phyloP scores from a whole-genome alignment of 345 rosid genomes.

The Aquilaria malaccensis region DNA sequence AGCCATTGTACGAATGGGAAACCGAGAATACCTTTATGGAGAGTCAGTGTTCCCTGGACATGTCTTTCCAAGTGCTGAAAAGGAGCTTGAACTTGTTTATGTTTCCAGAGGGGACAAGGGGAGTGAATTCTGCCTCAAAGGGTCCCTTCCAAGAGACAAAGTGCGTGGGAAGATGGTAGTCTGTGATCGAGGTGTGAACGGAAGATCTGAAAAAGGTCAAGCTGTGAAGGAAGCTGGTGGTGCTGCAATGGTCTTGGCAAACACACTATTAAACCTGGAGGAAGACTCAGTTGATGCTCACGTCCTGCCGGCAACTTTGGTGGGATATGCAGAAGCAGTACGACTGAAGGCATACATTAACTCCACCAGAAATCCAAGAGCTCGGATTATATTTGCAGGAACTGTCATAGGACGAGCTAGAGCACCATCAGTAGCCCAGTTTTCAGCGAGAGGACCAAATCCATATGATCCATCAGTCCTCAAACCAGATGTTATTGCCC shows the following conservation, averaged over 20 bases:
- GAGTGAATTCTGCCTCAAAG: slow-evolving; percentile 68
- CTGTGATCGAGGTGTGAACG: slow-evolving; percentile 84
- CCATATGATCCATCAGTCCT: slow-evolving; percentile 58
- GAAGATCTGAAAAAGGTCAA: slow-evolving; percentile 82
- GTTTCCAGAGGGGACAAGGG: slow-evolving; percentile 49
- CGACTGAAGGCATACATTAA: slow-evolving; percentile 63
- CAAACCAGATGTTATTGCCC: slow-evolving; percentile 90
- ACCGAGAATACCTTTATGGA: slow-evolving; percentile 58
- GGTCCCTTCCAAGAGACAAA: slow-evolving; percentile 60
- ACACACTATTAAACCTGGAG: slow-evolving; percentile 67
- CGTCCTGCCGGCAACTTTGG: slow-evolving; percentile 66
- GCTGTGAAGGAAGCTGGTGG: slow-evolving; percentile 88
- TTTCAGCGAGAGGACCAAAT: slow-evolving; percentile 93
- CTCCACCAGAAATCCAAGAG: slow-evolving; percentile 49
- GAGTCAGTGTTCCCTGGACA: slow-evolving; percentile 76
- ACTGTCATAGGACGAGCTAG: slow-evolving; percentile 59
- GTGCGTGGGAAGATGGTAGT: slow-evolving; percentile 77
- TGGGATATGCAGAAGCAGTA: slow-evolving; percentile 52
- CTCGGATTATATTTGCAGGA: slow-evolving; percentile 62
- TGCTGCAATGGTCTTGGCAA: slow-evolving; percentile 82
- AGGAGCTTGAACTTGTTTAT: slow-evolving; percentile 63
- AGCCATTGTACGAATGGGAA: slow-evolving; percentile 51
- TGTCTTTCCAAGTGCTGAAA: slow-evolving; percentile 20
- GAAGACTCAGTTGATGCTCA: slow-evolving; percentile 87
- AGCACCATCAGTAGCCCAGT: slow-evolving; percentile 82